Evolutionary conservation across 2,329 filamentous ascomycete genomes (phyloP), one percentile per base, ranked within the genome.

Genomic region (Penicillium sp.): DNA sequence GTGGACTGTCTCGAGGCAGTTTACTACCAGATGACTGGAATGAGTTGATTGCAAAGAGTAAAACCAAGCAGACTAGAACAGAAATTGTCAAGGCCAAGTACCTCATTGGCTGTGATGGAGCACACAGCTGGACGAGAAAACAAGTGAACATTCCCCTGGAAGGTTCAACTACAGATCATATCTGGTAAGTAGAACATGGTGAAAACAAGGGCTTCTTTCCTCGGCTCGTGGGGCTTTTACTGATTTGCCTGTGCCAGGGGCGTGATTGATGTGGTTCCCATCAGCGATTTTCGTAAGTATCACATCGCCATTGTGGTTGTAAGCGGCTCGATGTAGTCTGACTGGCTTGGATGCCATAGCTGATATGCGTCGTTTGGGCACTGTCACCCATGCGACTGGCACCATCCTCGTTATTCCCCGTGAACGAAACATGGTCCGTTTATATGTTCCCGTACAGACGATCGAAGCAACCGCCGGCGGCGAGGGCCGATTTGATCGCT

Each of bases 21-120:
- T 71, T 89, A 6, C 74, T 81, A 0, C 76, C 82, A 7, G 85
- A 88, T 56, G 87, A 88, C 64, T 87, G 84, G 0, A 81, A 85
- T 1, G 83, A 85, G 17, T 71, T 88, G 40, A 79, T 81, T 26
- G 56, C 45, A 35, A 67, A 38, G 12, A 62, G 47, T 15, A 33
- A 24, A 6, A 45, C 40, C 3, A 47, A 42, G 19, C 42, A 64
- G 71, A 70, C 40, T 79, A 81, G 76, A 33, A 56, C 68, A 63
- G 65, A 68, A 71, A 74, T 53, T 0, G 76, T 89, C 2, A 82
- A 78, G 42, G 82, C 84, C 6, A 88, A 88, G 70, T 91, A 89
- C 64, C 80, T 91, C 33, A 81, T 92, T 4, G 89, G 89, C 0
- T 88, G 86, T 49, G 89, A 91, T 65, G 89, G 89, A 0, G 89